These are phyloP conservation scores for Calonectria hawksworthii DNA, from an alignment of 2,329 filamentous ascomycete species.

Conservation along the genomic window DNA sequence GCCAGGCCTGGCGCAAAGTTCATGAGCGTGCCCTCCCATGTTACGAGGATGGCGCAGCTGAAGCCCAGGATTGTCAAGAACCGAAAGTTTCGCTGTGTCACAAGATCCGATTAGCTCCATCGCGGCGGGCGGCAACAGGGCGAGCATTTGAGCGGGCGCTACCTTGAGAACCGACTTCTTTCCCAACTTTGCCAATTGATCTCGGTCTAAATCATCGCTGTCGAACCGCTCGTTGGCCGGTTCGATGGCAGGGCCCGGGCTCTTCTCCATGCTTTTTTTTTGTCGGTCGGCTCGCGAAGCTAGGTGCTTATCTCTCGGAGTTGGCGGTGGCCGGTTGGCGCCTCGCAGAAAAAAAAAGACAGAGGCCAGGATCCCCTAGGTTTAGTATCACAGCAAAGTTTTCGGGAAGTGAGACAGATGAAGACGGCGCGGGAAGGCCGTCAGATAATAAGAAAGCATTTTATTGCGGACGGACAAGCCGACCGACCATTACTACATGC, in stretches of 20 bases:
- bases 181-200: slow-evolving; percentile 39
- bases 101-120: background rate
- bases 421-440: background rate
- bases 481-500: background rate
- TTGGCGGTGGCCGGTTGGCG: background rate
- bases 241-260: slow-evolving; percentile 19
- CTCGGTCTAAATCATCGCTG: slow-evolving; percentile 39
- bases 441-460: background rate
- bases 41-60: slow-evolving; percentile 45
- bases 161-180: slow-evolving; percentile 43
- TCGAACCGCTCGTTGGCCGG: slow-evolving; percentile 23
- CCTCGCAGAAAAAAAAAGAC: background rate
- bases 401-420: background rate
- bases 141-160: background rate
- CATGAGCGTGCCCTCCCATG: slow-evolving; percentile 46
- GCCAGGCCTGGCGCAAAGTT: slow-evolving; percentile 42
- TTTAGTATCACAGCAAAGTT: background rate
- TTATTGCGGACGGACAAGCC: background rate
- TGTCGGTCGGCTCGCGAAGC: slow-evolving; percentile 24
- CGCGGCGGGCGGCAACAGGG: too few relatives aligned
- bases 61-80: slow-evolving; percentile 45
- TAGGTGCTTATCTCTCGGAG: slow-evolving; percentile 9
- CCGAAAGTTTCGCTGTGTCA: slow-evolving; percentile 40
- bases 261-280: slow-evolving; percentile 18
- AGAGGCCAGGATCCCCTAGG: background rate